Evolutionary conservation across 176 grass and related monocot genomes (phyloP).

Genomic region (Hsuehochloa calcarea): DNA sequence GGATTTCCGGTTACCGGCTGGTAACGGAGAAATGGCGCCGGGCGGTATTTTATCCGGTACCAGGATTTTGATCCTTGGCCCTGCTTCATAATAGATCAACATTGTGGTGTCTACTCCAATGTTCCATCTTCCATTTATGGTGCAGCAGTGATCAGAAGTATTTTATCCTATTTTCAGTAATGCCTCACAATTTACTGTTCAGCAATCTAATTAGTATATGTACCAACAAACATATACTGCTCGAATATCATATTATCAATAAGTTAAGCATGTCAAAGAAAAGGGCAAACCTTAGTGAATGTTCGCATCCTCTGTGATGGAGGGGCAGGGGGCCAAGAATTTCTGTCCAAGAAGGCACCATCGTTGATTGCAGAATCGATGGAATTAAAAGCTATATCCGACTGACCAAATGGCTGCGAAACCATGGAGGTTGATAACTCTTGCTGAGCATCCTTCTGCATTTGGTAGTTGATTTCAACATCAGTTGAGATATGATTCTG

Average conservation of each 20-base stretch:
- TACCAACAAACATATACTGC: conserved; percentile 3
- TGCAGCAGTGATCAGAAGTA: not conserved
- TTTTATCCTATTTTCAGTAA: not conserved
- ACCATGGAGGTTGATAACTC: conserved; percentile 97
- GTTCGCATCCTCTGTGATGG: conserved; percentile 77
- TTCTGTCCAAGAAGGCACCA: conserved; percentile 73
- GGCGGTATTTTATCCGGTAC: no score
- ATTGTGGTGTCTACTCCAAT: not conserved
- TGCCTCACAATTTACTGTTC: not conserved
- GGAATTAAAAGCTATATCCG: conserved; percentile 91
- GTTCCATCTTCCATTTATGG: not conserved
- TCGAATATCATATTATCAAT: not conserved
- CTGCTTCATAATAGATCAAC: conserved; percentile 3
- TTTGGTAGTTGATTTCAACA: conserved; percentile 57
- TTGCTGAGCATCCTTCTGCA: conserved; percentile 79
- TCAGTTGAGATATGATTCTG: conserved; percentile 67
- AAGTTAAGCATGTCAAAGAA: conserved; percentile 10
- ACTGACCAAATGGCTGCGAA: conserved; percentile 94
- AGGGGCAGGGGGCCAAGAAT: conserved; percentile 58
- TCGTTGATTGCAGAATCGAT: conserved; percentile 95
- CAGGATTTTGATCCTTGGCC: no score
- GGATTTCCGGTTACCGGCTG: no score
- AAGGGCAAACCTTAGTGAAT: conserved; percentile 84
- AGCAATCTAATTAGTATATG: conserved; percentile 9
- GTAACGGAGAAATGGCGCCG: no score